Base-by-base conservation (phyloP, 352 stramenopile species). In the Phytophthora fragariae region DNA sequence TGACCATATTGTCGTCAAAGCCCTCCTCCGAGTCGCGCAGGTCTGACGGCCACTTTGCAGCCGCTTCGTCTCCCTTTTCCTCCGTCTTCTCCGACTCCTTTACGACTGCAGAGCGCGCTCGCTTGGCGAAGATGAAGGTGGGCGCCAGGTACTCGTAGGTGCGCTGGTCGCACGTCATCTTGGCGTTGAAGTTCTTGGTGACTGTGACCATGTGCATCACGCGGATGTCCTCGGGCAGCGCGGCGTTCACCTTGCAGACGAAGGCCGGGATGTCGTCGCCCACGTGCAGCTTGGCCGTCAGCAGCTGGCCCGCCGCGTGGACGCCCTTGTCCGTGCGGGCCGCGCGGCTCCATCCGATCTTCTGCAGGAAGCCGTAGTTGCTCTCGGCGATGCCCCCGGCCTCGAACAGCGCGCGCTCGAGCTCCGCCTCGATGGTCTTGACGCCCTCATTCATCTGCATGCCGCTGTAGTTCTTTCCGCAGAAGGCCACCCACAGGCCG, bases 361-460 rank as follows among this genome's bases (percentile, higher is more conserved):
- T 98, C 65, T 95, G 87, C 46, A 97, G 80, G 70, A 94, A 96
- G 14, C 90, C 92, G 68, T 95, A 97, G 78, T 98, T 98, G 64
- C 68, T 82, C 68, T 95, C 84, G n/a, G 86, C 78, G 62, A 98
- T 98, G 37, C 74, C 87, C 17, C 92, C 92, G 19, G 89, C 92
- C 61, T 96, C 81, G 62, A 94, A 97, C 58, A 98, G 71, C 59
- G 92, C 93, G 21, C 84, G 83, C 75, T 97, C 92, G 33, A 98
- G 76, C 76, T 98, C 93, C 17, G 90, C 87, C 61, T 98, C 93
- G 63, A 98, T 94, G 21, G 93, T 98, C 66, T 90, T 81, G 24
- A 97, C 90, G 62, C 88, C 88, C 62, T 94, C 82, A 56, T 98
- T 98, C 89, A 97, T 92, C 72, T 97, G 92, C 88, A 96, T 95